These are phyloP conservation scores for Fusarium brevicatenulatum DNA, from an alignment of 2,329 filamentous ascomycete species.

Conservation along the genomic window DNA sequence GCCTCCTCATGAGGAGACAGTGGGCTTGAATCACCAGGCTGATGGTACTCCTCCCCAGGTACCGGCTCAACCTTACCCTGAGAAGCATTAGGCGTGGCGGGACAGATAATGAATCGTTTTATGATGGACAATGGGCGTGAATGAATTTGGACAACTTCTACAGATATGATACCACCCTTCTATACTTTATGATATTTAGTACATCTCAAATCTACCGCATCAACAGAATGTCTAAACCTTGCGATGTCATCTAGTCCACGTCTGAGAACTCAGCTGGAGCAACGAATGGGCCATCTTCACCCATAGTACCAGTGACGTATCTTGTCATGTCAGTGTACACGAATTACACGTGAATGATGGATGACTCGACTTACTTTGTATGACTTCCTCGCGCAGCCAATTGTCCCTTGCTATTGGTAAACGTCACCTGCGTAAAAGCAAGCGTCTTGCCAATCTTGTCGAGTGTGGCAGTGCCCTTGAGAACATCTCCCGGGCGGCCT, in stretches of 20 bases:
- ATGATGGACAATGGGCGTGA: not conserved
- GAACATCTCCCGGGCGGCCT: constrained; percentile 65
- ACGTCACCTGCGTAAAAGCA: constrained; percentile 69
- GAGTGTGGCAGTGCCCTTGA: constrained; percentile 66
- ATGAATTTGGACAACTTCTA: constrained; percentile 2
- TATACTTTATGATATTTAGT: constrained; percentile 8
- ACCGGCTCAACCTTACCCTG: constrained; percentile 32
- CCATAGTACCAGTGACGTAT: constrained; percentile 55
- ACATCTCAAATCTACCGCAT: not conserved
- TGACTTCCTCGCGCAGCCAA: constrained; percentile 71
- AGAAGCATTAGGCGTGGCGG: constrained; percentile 32
- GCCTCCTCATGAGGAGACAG: constrained; percentile 43
- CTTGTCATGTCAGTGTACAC: constrained; percentile 48
- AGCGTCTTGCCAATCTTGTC: constrained; percentile 74
- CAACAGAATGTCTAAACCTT: not conserved
- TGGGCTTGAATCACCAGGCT: constrained; percentile 48
- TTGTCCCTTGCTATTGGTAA: constrained; percentile 67
- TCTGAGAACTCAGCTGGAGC: constrained; percentile 50
- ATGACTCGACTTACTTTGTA: constrained; percentile 72
- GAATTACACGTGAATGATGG: no score
- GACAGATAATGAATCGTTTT: not conserved
- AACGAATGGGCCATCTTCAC: constrained; percentile 51
- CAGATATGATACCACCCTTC: constrained; percentile 36
- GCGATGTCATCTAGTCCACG: constrained; percentile 44
- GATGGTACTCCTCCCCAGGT: constrained; percentile 41